A percentile compares a stretch with the other conserved stretches of the same genome.
Conservation (phyloP, 2,329 filamentous ascomycete species). For the Fusarium nisikadoi region DNA sequence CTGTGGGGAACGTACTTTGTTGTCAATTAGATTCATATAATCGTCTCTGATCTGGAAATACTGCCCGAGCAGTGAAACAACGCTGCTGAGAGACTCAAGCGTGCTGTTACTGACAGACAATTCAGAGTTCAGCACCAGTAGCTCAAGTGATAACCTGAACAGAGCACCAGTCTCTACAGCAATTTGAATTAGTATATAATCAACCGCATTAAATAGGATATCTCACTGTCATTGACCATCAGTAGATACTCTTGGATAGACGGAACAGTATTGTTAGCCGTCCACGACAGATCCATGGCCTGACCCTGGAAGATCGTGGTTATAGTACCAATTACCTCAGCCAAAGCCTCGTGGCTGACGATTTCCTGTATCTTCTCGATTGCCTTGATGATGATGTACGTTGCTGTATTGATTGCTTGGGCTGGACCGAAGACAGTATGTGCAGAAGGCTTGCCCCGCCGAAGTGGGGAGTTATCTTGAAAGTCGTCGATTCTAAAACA, state of each 20-base stretch:
- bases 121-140: neutral
- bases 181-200: fast-evolving
- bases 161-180: neutral
- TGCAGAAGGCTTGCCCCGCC: conserved; percentile 8
- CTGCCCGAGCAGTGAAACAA: neutral
- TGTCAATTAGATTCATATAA: conserved; percentile 1
- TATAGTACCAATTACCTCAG: neutral
- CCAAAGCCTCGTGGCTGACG: neutral
- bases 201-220: fast-evolving
- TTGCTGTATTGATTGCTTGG: conserved; percentile 12
- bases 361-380: neutral
- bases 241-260: neutral
- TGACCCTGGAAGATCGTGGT: neutral
- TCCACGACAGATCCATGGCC: conserved; percentile 4
- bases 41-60: conserved; percentile 15
- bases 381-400: neutral
- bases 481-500: conserved; percentile 6
- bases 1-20: neutral
- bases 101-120: neutral
- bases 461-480: neutral
- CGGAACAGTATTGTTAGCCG: neutral
- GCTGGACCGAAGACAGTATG: conserved; percentile 6
- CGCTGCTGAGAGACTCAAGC: neutral
- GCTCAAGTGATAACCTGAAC: neutral
- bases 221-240: conserved; percentile 4